Evolutionary conservation across 2,329 filamentous ascomycete species (phyloP), one percentile per base, ranked within the genome.

Genomic region (Trichoderma cornu-damae): DNA sequence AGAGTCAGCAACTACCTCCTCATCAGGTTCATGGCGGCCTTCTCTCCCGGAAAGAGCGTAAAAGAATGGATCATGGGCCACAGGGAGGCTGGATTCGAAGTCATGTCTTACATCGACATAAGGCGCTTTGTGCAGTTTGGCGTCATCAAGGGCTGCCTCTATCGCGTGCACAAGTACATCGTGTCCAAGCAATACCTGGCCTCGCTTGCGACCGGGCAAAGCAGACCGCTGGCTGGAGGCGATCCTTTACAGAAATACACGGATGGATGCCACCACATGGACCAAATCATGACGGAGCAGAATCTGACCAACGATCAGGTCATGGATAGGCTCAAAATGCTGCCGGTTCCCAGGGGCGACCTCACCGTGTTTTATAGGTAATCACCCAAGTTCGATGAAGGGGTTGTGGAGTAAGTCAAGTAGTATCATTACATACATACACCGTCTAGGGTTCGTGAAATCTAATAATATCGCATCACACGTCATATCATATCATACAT

Each of bases 101-200:
- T 88, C 37, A 79, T 96, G 7, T 77, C 81, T 11, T 86, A 87
- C 66, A 85, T 99, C 58, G 94, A 99, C 70, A 84, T 96, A 56
- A 84, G 94, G 11, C 86, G 94, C 26, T 86, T 99, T 61, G 90
- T 97, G 61, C 95, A 96, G 59, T 99, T 97, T 67, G 94, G 93
- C 58, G 82, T 96, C 59, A 96, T 97, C 70, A 97, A 97, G 73
- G 92, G 93, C 14, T 89, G 95, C 64, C 75, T 99, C 22, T 96
- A 96, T 72, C 84, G 94, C 32, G 87, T 96, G 38, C 90, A 97
- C 74, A 95, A 94, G 70, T 95, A 95, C 69, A 88, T 90, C 26
- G 83, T 95, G 1, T 85, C 81, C 3, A 84, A 83, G 66, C 80
- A 83, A 68, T 83, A 84, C 64, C 72, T 87, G 20, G 76, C 79